Evolutionary conservation across 371 early-diverging fungal genomes (phyloP).

Genomic region (Mortierella sp.): DNA sequence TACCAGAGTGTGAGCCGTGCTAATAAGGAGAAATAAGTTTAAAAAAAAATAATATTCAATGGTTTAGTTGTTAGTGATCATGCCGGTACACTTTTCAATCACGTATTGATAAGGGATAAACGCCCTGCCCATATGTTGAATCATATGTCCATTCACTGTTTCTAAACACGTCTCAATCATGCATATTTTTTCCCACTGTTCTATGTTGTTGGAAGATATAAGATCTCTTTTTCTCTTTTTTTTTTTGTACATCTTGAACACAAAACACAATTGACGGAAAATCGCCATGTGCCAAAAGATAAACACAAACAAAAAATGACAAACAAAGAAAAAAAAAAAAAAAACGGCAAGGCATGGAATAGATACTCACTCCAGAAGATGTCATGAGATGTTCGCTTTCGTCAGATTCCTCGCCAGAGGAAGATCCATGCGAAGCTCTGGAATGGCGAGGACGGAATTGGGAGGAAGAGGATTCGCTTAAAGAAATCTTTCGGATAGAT

Average conservation of each 20-base stretch:
- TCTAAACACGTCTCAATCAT: neutral
- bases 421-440: constrained; percentile 19
- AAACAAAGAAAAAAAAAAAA: constrained; percentile 7
- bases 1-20: constrained; percentile 27
- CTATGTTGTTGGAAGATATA: neutral
- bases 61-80: too few species aligned
- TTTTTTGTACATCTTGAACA: constrained; percentile 18
- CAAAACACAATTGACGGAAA: constrained; percentile 2
- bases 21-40: constrained; percentile 6
- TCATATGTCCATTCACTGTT: constrained; percentile 3
- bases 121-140: neutral
- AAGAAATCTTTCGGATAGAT: constrained; percentile 30
- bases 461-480: constrained; percentile 27
- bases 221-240: too few species aligned
- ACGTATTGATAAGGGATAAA: neutral
- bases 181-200: constrained; percentile 1
- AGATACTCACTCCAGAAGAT: constrained; percentile 22
- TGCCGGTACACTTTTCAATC: too few species aligned
- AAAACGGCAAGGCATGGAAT: neutral
- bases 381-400: constrained; percentile 18
- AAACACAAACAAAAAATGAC: neutral
- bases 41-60: neutral
- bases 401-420: constrained; percentile 22
- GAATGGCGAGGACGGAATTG: constrained; percentile 19
- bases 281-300: constrained; percentile 21